These are phyloP conservation scores for Tolypocladium endophyticum DNA, from an alignment of 2,329 filamentous ascomycete species.

Conservation along the genomic window DNA sequence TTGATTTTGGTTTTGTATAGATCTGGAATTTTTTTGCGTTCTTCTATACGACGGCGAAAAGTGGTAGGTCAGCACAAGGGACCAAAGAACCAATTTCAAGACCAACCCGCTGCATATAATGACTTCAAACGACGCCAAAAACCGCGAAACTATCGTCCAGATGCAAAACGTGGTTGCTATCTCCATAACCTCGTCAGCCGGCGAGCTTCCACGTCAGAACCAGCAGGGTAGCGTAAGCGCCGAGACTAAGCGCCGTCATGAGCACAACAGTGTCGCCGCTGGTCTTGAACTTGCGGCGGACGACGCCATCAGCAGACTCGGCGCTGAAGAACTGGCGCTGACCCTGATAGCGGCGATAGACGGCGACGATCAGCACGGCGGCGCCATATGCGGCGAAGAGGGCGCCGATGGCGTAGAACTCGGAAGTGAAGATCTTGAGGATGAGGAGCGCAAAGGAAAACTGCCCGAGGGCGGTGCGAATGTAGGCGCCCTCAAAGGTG, in stretches of 20 bases:
- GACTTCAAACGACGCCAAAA: background rate
- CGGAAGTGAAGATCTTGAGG: constrained; percentile 82
- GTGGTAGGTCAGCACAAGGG: background rate
- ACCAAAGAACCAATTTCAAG: background rate
- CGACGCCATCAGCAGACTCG: constrained; percentile 18
- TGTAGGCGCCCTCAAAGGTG: constrained; percentile 95
- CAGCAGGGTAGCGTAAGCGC: constrained; percentile 46
- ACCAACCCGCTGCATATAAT: background rate
- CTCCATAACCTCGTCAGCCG: constrained; percentile 4
- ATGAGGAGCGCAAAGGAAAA: constrained; percentile 94
- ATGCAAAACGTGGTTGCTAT: background rate
- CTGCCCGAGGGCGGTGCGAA: constrained; percentile 86
- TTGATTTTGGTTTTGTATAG: background rate
- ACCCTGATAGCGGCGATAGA: constrained; percentile 81
- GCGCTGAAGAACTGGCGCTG: constrained; percentile 82
- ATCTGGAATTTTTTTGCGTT: background rate
- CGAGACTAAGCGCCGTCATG: constrained; percentile 44
- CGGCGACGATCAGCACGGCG: constrained; percentile 70
- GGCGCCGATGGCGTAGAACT: constrained; percentile 96
- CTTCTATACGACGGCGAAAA: background rate
- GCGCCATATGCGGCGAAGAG: constrained; percentile 88
- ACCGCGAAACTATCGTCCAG: background rate
- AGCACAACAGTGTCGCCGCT: constrained; percentile 52
- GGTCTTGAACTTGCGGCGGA: constrained; percentile 48
- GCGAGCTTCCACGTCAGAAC: constrained; percentile 41